Base-by-base conservation (phyloP, 176 grass and related monocot species). In the Dendrocalamus sinicus region DNA sequence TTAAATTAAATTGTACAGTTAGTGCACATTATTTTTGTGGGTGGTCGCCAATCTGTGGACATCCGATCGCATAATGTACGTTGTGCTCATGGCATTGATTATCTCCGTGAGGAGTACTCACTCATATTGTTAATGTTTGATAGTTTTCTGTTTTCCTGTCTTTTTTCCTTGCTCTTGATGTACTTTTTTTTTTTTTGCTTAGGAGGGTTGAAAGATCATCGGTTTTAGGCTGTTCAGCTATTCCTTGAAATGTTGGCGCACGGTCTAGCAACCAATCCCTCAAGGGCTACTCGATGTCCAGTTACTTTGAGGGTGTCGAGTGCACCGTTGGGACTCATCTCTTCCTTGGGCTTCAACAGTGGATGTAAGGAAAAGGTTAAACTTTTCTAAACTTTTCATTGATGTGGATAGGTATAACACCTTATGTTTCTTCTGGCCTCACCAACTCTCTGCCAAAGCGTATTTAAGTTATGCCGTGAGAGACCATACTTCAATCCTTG, bases 171-270 rank as follows among this genome's bases (percentile, higher is more conserved):
- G 16, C 44, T 83, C 22, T 72, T 47, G 45, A 48, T 60, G 15
- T 83, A 59, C 8, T 84, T 30, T 30, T 26, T 26, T 26, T 26
- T 61, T 76, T 76, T 91, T 69, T 30, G 28, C 50, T 15, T 63
- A 24, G 19, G 32, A 80, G 81, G 68, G 30, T 74, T 10, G 30
- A 64, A 23, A 22, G 11, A 28, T 54, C 30, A 23, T 85, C 1
- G 5, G 8, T 71, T 12, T 12, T 59, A 59, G 73, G n/a, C 41
- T 90, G 50, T 85, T 58, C 20, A 81, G 19, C 61, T 20, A 39
- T 79, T 68, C n/a, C 9, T 83, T 71, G 88, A 85, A 15, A 98
- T 98, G 95, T 87, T 89, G 52, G 59, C 76, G 5, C 88, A 81
- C 89, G 86, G 89, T 75, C 77, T 93, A 82, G 64, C 79, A 58